Base-by-base conservation (phyloP, 192 early-diverging fungal genomes). In the Podila horticola region DNA sequence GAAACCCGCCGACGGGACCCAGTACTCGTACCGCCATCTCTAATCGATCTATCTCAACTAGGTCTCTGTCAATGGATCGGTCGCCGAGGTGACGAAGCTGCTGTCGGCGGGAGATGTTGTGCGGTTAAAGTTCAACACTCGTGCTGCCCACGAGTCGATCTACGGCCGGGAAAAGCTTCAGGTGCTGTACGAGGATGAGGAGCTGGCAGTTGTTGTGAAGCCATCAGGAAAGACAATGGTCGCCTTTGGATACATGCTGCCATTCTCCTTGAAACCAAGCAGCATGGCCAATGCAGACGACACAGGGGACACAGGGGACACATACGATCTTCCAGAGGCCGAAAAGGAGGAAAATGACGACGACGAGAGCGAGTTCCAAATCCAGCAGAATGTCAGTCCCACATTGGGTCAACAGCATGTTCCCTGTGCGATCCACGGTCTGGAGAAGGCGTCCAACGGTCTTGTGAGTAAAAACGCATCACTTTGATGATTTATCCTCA, bases 391-490 rank as follows among this genome's bases (percentile, higher is more conserved):
- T 20, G 60, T 81, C 57, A 72, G 70, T 5, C 71, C 77, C 8
- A 51, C 77, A 20, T 52, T 81, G 19, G 77, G 77, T 5, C 70
- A 72, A 12, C 77, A 81, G 28, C 15, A 63, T 0, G 22, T 81
- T 11, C 77, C 77, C 1, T 73, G 77, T 24, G 66, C 77, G 1
- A 79, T 88, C 17, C 88, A 90, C 61, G 71, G 84, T 3, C 82
- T 90, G n/a, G 88, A 90, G 31, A 91, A 91, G 60, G 87, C 88
- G 20, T 75, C 86, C 11, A 86, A 85, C 33, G 86, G 87, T 24
- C 64, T 92, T 45, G 41, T 45, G 41, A 45, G 41, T 45, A 45
- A 45, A 3, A 15, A 0, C 15, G 4, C 15, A 17, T 45, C 15
- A 0, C 4, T 45, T 45, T 4, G 15, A 13, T 15, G 15, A 3